Conservation (phyloP, 192 early-diverging fungal genomes). For the Rhizophagus sp. region DNA sequence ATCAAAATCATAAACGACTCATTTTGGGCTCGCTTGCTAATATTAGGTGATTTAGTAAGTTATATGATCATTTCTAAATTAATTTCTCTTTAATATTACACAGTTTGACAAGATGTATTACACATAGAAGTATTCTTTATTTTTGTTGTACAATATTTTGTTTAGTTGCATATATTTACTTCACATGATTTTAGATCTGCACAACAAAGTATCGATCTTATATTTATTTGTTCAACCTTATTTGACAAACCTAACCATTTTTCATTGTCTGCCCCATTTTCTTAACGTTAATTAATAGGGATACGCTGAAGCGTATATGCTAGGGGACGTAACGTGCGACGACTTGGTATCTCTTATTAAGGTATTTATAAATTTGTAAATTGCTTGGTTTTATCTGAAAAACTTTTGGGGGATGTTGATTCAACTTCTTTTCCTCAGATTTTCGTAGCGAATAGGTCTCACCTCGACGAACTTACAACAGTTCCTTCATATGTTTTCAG, state of each 20-base stretch:
- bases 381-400: background rate
- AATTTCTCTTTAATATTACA: too few species aligned
- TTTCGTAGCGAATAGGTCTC: conserved; percentile 60
- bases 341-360: conserved; percentile 56
- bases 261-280: conserved; percentile 12
- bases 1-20: conserved; percentile 54
- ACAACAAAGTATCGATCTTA: too few species aligned
- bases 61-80: background rate
- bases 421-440: conserved; percentile 30
- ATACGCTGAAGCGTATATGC: conserved; percentile 75
- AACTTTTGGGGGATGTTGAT: background rate
- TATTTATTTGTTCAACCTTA: too few species aligned
- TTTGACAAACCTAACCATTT: background rate
- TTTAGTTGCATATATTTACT: background rate
- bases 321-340: conserved; percentile 58
- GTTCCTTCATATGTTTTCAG: conserved; percentile 52
- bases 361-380: conserved; percentile 23
- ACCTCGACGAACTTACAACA: conserved; percentile 45
- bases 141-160: background rate
- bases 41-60: conserved; percentile 51
- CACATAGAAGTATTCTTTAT: background rate
- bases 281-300: conserved; percentile 41
- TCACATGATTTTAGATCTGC: background rate
- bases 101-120: background rate
- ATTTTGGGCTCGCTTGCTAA: conserved; percentile 65